phyloP scores from a whole-genome alignment of 805 yeast species.

The Saccharomyces jurei region DNA sequence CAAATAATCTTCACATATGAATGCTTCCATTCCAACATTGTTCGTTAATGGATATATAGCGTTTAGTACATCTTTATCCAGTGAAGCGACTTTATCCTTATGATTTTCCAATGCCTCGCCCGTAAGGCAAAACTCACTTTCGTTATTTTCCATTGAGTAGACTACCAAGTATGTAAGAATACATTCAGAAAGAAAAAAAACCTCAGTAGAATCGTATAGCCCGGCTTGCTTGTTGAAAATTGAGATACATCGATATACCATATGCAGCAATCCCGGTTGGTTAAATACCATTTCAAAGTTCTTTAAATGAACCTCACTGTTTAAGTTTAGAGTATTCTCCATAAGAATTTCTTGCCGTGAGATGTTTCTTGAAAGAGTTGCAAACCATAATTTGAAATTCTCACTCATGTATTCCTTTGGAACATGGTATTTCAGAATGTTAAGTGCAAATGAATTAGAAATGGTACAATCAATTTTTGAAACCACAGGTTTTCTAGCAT shows the following conservation, averaged over 20 bases:
- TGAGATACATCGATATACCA: slow-evolving; percentile 3
- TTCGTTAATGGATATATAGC: background rate
- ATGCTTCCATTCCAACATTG: background rate
- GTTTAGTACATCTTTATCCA: slow-evolving; percentile 3
- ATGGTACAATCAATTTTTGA: background rate
- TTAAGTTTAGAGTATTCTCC: background rate
- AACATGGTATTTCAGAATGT: slow-evolving; percentile 4
- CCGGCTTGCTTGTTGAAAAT: background rate
- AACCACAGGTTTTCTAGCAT: slow-evolving; percentile 6
- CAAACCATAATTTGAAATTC: slow-evolving; percentile 14
- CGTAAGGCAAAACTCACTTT: background rate
- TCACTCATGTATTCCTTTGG: slow-evolving; percentile 5
- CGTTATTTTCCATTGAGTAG: background rate
- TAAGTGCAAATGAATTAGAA: slow-evolving; percentile 1
- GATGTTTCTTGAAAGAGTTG: slow-evolving; percentile 5
- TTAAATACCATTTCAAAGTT: slow-evolving; percentile 3
- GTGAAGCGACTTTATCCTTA: background rate
- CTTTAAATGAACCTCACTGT: background rate
- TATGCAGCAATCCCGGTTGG: slow-evolving; percentile 4
- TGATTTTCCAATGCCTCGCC: background rate
- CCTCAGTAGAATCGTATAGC: background rate
- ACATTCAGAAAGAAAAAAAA: slow-evolving; percentile 6
- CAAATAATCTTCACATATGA: background rate
- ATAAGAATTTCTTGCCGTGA: background rate
- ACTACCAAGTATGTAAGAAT: slow-evolving; percentile 3